These are phyloP conservation scores for Pouteria glomerata DNA, from an alignment of 148 eudicot genomes.

Conservation along the genomic window DNA sequence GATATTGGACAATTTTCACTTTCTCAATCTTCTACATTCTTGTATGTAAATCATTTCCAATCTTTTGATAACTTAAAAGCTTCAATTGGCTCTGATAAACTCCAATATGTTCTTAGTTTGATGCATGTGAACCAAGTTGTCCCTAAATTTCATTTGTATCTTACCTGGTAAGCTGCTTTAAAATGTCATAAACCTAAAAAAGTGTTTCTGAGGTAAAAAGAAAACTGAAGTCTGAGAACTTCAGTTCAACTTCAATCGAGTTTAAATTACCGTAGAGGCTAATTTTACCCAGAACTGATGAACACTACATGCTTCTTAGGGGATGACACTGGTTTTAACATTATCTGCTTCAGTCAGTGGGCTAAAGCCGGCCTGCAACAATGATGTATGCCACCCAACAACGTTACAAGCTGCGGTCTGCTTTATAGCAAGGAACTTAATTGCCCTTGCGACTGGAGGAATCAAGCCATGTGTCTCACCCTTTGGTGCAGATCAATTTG, in stretches of 20 bases:
- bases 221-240: too few species aligned
- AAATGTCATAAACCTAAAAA: too few species aligned
- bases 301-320: neutral
- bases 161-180: too few species aligned
- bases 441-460: conserved; percentile 56
- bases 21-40: neutral
- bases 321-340: conserved; percentile 14
- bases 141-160: too few species aligned
- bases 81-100: neutral
- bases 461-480: conserved; percentile 56
- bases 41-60: neutral
- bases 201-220: too few species aligned
- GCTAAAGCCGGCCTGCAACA: conserved; percentile 42
- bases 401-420: conserved; percentile 40
- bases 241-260: too few species aligned
- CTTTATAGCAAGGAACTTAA: conserved; percentile 42
- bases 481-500: conserved; percentile 65
- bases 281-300: too few species aligned
- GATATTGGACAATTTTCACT: neutral
- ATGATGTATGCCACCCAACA: conserved; percentile 42
- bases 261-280: too few species aligned
- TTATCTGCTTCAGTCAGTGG: conserved; percentile 31
- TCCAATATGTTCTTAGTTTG: too few species aligned
- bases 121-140: too few species aligned
- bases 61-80: neutral